phyloP scores from a whole-genome alignment of 108 stramenopile species.

The Epipyxis sp. region DNA sequence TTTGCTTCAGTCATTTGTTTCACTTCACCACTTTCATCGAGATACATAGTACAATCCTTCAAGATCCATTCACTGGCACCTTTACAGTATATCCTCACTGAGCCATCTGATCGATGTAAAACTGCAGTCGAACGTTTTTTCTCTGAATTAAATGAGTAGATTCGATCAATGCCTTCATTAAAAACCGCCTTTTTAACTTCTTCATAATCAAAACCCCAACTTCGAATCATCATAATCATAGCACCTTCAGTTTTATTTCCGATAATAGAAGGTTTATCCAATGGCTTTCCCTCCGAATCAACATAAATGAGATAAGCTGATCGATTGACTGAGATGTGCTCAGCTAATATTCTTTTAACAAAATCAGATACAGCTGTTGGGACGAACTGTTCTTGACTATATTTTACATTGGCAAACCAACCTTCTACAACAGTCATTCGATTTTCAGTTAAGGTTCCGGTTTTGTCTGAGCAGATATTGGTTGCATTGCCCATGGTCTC shows the following conservation, averaged over 20 bases:
- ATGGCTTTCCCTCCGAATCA: constrained; percentile 30
- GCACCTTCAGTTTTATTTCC: constrained; percentile 89
- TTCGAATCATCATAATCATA: constrained; percentile 55
- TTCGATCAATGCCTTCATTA: constrained; percentile 35
- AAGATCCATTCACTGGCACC: constrained; percentile 48
- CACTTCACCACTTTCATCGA: background rate
- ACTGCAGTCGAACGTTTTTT: constrained; percentile 51
- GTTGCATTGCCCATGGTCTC: constrained; percentile 99
- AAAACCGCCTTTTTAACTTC: constrained; percentile 36
- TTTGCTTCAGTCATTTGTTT: constrained; percentile 32
- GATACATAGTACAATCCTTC: constrained; percentile 28
- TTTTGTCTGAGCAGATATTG: constrained; percentile 96
- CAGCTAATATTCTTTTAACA: constrained; percentile 32
- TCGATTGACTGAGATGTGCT: constrained; percentile 49
- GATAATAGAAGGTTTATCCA: constrained; percentile 42
- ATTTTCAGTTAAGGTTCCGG: constrained; percentile 91
- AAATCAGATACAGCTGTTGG: background rate
- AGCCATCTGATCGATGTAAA: constrained; percentile 32
- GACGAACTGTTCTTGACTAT: constrained; percentile 17
- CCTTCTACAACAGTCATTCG: constrained; percentile 74
- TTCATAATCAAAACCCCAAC: constrained; percentile 45
- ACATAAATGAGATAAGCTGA: constrained; percentile 33
- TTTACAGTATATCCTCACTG: constrained; percentile 49
- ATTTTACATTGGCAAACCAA: constrained; percentile 13
- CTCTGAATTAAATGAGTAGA: constrained; percentile 71